phyloP scores from a whole-genome alignment of 1,139 yeast species.

The Sugiyamaella castrensis region DNA sequence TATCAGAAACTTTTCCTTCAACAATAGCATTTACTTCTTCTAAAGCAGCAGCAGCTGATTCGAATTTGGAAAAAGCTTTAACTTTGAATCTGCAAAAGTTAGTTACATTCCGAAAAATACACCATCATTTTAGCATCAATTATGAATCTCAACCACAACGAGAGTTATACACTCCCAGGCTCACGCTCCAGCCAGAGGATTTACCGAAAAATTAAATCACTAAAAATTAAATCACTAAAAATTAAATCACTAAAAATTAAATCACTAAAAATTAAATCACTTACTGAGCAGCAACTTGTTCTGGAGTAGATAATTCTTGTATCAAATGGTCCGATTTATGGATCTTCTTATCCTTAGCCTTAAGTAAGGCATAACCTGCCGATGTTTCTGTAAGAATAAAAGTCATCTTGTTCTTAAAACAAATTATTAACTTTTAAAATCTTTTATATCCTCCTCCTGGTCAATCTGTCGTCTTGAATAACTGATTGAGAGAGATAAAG shows the following conservation, averaged over 20 bases:
- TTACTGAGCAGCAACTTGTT: conserved; percentile 62
- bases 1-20: conserved; percentile 91
- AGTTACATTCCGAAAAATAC: no score
- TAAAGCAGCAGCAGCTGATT: conserved; percentile 91
- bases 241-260: no score
- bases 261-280: no score
- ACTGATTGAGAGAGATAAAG: no score
- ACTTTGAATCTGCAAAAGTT: conserved; percentile 56
- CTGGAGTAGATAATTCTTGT: conserved; percentile 78
- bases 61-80: conserved; percentile 92
- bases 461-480: no score
- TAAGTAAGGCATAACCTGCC: conserved; percentile 96
- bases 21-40: conserved; percentile 91
- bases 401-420: conserved; percentile 54
- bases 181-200: neutral
- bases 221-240: no score
- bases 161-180: conserved; percentile 38
- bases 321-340: conserved; percentile 76
- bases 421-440: no score
- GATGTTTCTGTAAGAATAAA: conserved; percentile 96
- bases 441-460: no score
- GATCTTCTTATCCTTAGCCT: conserved; percentile 96
- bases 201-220: conserved; percentile 10
- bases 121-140: no score
- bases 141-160: no score